Base-by-base conservation (phyloP, 352 stramenopile genomes). In the Globisporangium middletonii region DNA sequence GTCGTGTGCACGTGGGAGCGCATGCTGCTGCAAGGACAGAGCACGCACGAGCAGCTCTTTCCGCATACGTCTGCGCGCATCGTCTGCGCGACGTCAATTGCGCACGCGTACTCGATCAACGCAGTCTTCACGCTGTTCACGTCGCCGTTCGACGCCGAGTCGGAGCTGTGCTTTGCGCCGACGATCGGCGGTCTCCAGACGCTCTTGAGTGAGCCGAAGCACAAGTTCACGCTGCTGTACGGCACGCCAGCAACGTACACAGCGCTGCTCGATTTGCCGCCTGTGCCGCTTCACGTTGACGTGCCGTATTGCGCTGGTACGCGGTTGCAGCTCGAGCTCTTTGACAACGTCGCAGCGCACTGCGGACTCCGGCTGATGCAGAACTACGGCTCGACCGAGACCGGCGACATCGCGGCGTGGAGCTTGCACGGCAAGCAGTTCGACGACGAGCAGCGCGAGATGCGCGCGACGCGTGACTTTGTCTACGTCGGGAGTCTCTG, bases 331-430 rank as follows among this genome's bases (percentile, higher is more conserved):
- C 48, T 67, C 6, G 53, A 73, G 47, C 63, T 95, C 19, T 88
- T 89, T 49, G 38, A 67, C 35, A 72, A 64, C 43, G 83, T 89
- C 38, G 57, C 62, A 5, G 58, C 74, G 37, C 60, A 85, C 16
- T 93, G 75, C 49, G 83, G 82, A n/a, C 61, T 94, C 23, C 48
- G 56, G 16, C 37, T 95, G 50, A 84, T 92, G 69, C 86, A 95
- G 52, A 95, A 94, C 66, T 95, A 95, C 53, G 86, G 86, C 0
- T 89, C 86, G 33, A 95, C 82, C 26, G 86, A 95, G 60, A 91
- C 78, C 47, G 86, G 82, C 15, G 69, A 88, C 55, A 95, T 94
- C 49, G 79, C 83, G 0, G 79, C 79, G 47, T 92, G 79, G 80
- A 56, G 68, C 43, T 59, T 88, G 26, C 59, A 79, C 33, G 77